Evolutionary conservation across 768 basidiomycete genomes (phyloP).

Genomic region (Trametes elegans): DNA sequence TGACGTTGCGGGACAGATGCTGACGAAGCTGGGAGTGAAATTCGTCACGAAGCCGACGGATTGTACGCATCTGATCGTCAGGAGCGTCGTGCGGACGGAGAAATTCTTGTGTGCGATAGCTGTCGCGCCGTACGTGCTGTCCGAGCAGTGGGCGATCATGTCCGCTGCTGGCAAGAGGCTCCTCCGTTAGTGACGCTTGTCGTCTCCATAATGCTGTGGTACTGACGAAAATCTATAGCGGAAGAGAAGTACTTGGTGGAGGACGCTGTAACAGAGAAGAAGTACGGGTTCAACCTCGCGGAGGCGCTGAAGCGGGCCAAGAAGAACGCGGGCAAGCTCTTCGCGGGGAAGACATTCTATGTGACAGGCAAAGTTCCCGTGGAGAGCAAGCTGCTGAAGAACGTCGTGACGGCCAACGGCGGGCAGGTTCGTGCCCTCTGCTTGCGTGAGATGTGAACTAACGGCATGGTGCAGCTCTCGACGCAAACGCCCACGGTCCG

Average conservation of each 20-base stretch:
- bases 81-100: slow-evolving; percentile 73
- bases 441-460: neutral
- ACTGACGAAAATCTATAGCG: slow-evolving; percentile 39
- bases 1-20: slow-evolving; percentile 38
- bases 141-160: slow-evolving; percentile 63
- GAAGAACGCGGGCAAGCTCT: slow-evolving; percentile 49
- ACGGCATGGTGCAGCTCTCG: slow-evolving; percentile 34
- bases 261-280: slow-evolving; percentile 63
- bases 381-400: slow-evolving; percentile 60
- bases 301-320: slow-evolving; percentile 62
- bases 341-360: slow-evolving; percentile 70
- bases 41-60: slow-evolving; percentile 58
- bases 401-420: slow-evolving; percentile 66
- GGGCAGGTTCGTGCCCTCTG: slow-evolving; percentile 53
- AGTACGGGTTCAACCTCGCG: slow-evolving; percentile 61
- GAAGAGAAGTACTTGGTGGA: slow-evolving; percentile 56
- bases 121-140: slow-evolving; percentile 58
- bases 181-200: slow-evolving; percentile 51
- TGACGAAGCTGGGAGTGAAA: slow-evolving; percentile 66
- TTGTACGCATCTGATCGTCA: slow-evolving; percentile 79
- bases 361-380: slow-evolving; percentile 64
- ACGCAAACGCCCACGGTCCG: slow-evolving; percentile 53
- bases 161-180: slow-evolving; percentile 56
- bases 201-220: neutral
- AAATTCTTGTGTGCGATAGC: slow-evolving; percentile 84